A percentile compares a stretch with the other conserved stretches of the same genome.
Conservation (phyloP, 306 rosid species). For the Cucurbita pepo region DNA sequence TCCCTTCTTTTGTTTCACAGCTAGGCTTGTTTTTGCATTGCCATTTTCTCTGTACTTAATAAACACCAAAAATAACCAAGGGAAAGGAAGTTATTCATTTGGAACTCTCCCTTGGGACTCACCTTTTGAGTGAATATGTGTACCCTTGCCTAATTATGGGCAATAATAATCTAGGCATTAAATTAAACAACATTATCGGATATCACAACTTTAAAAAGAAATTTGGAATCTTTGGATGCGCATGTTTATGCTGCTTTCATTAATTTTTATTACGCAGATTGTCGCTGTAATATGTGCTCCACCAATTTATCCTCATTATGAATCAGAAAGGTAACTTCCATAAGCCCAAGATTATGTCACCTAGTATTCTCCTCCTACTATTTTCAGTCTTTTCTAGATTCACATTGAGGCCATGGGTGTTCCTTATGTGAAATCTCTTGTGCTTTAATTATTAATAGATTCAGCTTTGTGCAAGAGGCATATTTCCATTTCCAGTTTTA, state of each 20-base stretch:
- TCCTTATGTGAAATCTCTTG: background rate
- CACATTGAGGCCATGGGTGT: background rate
- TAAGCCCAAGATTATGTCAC: background rate
- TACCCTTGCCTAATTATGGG: conserved; percentile 32
- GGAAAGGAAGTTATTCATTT: conserved; percentile 3
- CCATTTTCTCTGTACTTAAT: conserved; percentile 1
- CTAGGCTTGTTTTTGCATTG: conserved; percentile 22
- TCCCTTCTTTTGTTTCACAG: conserved; percentile 15
- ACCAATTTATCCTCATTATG: conserved; percentile 1
- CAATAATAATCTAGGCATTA: conserved; percentile 32
- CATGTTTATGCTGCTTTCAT: conserved; percentile 27
- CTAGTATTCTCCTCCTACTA: background rate
- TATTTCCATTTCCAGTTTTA: background rate
- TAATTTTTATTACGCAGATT: conserved; percentile 12
- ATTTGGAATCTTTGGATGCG: conserved; percentile 38
- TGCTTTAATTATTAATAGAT: conserved; percentile 1
- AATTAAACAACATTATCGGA: conserved; percentile 56
- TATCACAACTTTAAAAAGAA: conserved; percentile 32
- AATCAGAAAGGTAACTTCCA: conserved; percentile 1
- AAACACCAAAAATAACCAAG: background rate
- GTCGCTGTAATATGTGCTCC: conserved; percentile 13
- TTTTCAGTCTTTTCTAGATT: conserved; percentile 2
- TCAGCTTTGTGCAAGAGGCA: background rate
- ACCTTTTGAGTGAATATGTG: conserved; percentile 17
- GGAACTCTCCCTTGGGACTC: conserved; percentile 7